A percentile compares a stretch with the other conserved stretches of the same genome.
These are phyloP conservation scores for Gastrolobium villosum DNA, from an alignment of 306 rosid species.

Conservation along the genomic window DNA sequence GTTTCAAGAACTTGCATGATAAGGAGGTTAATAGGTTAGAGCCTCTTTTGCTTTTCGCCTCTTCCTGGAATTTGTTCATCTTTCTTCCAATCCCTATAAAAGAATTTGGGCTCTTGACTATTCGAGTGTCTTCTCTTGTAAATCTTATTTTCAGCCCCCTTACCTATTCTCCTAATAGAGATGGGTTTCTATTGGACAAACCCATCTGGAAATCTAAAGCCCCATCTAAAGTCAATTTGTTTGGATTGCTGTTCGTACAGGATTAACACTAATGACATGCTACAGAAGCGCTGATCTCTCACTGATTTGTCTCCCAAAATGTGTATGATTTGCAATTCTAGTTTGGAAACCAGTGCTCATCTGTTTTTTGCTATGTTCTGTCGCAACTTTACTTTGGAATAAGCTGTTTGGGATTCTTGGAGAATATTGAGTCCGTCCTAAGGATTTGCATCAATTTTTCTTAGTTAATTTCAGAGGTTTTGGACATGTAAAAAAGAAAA, in stretches of 20 bases:
- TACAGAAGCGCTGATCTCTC: not conserved
- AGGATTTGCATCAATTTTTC: slow-evolving; percentile 2
- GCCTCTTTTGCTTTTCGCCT: not conserved
- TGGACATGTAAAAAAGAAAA: not conserved
- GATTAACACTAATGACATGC: not conserved
- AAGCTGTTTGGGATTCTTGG: not conserved
- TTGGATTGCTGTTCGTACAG: slow-evolving; percentile 6
- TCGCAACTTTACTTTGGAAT: not conserved
- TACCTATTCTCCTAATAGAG: not conserved
- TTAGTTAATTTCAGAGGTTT: slow-evolving; percentile 24
- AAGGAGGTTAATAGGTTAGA: not conserved
- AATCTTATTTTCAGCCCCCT: not conserved
- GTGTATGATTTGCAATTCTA: not conserved
- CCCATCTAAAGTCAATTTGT: slow-evolving; percentile 5
- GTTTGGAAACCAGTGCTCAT: not conserved
- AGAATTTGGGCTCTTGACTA: not conserved
- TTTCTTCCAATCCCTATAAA: not conserved
- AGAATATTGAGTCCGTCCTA: not conserved
- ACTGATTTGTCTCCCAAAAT: not conserved
- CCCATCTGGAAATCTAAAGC: not conserved
- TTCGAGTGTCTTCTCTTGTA: not conserved
- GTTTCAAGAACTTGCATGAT: not conserved
- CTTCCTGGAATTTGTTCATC: not conserved
- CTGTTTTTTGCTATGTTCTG: slow-evolving; percentile 3
- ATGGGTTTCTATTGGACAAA: no score